These are phyloP conservation scores for Pseudomonodictys pantanalensis DNA, from an alignment of 495 filamentous ascomycete species.

Conservation along the genomic window DNA sequence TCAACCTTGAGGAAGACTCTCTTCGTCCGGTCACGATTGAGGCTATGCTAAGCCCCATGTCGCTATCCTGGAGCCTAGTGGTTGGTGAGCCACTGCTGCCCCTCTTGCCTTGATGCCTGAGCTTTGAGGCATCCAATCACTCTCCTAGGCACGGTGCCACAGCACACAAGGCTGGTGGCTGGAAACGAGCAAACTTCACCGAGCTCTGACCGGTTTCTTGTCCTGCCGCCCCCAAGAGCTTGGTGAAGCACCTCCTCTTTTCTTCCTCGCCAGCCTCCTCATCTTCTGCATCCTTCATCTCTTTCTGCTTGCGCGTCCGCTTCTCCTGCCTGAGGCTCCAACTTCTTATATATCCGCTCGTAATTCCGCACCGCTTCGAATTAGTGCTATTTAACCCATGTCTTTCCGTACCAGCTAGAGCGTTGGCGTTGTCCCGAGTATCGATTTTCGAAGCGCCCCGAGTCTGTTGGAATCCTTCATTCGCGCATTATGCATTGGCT, in stretches of 20 bases:
- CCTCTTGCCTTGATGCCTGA: background rate
- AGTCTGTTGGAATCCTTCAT: background rate
- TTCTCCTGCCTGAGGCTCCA: constrained; percentile 12
- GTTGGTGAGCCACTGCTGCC: background rate
- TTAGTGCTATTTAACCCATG: constrained; percentile 11
- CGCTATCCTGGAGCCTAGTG: constrained; percentile 9
- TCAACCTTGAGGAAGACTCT: constrained; percentile 1
- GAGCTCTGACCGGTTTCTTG: constrained; percentile 16
- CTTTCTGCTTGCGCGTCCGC: background rate
- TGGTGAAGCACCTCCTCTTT: background rate
- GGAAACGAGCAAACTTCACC: background rate
- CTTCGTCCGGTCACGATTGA: background rate
- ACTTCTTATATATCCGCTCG: constrained; percentile 22
- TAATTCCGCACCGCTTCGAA: background rate
- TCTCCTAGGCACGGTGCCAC: background rate
- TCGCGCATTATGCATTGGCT: constrained; percentile 22
- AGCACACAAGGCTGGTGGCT: background rate
- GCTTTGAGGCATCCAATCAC: constrained; percentile 12
- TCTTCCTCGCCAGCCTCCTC: background rate
- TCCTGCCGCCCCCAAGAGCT: background rate
- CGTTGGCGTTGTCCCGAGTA: constrained; percentile 6
- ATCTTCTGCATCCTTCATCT: background rate
- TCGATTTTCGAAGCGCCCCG: no score
- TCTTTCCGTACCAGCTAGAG: background rate
- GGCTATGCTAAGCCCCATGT: constrained; percentile 12